Percentiles rank a stretch among this genome's conserved stretches.
phyloP scores from a whole-genome alignment of 1,284 basidiomycete genomes.

The Takashimella koratensis region DNA sequence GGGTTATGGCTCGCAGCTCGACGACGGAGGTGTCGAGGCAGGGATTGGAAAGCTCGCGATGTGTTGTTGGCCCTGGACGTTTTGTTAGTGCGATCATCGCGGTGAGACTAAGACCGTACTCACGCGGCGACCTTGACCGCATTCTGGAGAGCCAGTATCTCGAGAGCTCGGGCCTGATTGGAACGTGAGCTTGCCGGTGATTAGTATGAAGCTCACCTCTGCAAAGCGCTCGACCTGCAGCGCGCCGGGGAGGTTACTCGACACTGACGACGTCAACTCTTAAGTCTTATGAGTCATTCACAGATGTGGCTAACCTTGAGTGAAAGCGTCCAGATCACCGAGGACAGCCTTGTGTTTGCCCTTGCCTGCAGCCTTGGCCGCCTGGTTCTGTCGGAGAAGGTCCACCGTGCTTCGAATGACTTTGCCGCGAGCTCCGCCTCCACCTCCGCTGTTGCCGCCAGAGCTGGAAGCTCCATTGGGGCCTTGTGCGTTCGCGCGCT shows the following conservation, averaged over 20 bases:
- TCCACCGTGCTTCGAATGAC: conserved; percentile 34
- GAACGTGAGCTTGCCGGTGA: neutral
- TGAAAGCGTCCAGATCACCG: conserved; percentile 24
- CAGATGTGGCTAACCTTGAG: conserved; percentile 23
- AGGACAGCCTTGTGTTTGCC: conserved; percentile 31
- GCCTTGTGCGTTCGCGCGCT: neutral
- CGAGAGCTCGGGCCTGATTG: conserved; percentile 72
- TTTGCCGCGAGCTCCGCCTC: conserved; percentile 10
- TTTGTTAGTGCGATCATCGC: conserved; percentile 3
- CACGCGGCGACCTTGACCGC: conserved; percentile 76
- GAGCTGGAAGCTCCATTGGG: conserved; percentile 6
- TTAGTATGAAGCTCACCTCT: conserved; percentile 55
- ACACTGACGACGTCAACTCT: conserved; percentile 47
- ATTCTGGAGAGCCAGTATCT: conserved; percentile 80
- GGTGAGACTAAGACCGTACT: conserved; percentile 11
- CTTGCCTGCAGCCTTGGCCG: conserved; percentile 23
- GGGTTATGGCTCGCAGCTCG: conserved; percentile 90
- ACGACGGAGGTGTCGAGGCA: conserved; percentile 81
- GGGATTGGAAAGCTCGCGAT: conserved; percentile 80
- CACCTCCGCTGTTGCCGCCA: conserved; percentile 15
- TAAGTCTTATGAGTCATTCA: neutral
- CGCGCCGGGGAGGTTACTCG: conserved; percentile 62
- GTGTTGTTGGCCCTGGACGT: conserved; percentile 55
- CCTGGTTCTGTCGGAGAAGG: conserved; percentile 22
- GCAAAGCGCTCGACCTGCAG: conserved; percentile 83